phyloP scores from a whole-genome alignment of 2,329 filamentous ascomycete species.

The Ceratocystis cubensis region DNA sequence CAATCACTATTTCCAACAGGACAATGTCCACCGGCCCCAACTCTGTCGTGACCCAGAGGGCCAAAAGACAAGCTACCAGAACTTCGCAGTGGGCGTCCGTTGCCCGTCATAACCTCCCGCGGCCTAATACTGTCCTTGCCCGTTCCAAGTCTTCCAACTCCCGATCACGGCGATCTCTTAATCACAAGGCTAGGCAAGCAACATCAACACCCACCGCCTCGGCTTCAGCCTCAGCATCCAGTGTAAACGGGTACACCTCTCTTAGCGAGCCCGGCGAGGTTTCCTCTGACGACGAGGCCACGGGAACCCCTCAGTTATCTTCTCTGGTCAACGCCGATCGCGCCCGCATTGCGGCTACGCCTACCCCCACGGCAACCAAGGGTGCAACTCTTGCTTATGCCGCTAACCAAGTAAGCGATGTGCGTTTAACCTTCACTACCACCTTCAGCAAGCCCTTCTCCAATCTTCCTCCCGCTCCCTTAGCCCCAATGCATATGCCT shows the following conservation, averaged over 20 bases:
- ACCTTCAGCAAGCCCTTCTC: background rate
- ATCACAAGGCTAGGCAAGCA: background rate
- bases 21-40: slow-evolving; percentile 14
- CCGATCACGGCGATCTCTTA: slow-evolving; percentile 1
- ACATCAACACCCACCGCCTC: background rate
- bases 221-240: background rate
- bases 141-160: background rate
- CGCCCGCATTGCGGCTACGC: background rate
- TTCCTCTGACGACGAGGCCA: background rate
- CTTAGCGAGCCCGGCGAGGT: background rate
- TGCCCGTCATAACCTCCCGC: slow-evolving; percentile 13
- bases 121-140: slow-evolving; percentile 12
- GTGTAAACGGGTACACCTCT: background rate
- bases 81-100: slow-evolving; percentile 15
- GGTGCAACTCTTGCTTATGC: background rate
- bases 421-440: background rate
- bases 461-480: background rate
- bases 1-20: background rate
- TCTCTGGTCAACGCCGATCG: slow-evolving; percentile 3
- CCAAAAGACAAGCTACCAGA: slow-evolving; percentile 17
- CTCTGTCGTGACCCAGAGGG: slow-evolving; percentile 13
- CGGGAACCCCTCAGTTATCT: background rate
- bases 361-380: background rate
- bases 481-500: background rate
- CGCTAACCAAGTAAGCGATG: background rate